Percentiles rank a stretch among this genome's conserved stretches.
Evolutionary conservation across 768 basidiomycete genomes (phyloP).

Genomic region (Tylopilus sp.): DNA sequence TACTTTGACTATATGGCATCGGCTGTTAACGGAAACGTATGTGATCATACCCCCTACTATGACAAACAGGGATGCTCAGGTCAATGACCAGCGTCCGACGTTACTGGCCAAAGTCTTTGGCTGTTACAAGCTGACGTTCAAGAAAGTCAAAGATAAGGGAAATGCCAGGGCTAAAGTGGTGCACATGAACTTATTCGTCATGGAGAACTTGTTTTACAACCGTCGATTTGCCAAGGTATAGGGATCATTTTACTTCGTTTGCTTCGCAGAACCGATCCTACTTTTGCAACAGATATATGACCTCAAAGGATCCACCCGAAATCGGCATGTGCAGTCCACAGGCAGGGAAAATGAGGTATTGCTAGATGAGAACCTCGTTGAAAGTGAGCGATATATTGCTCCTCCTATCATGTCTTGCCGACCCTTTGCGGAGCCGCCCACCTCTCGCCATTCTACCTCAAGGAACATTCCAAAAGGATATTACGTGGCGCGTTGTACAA

Average conservation of each 20-base stretch:
- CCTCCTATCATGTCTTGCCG: not conserved
- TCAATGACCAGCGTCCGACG: conserved; percentile 70
- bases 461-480: conserved; percentile 95
- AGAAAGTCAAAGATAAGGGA: conserved; percentile 68
- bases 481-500: conserved; percentile 88
- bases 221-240: conserved; percentile 83
- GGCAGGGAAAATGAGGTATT: conserved; percentile 91
- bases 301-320: conserved; percentile 92
- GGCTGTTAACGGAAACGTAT: conserved; percentile 79
- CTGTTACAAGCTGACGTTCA: conserved; percentile 91
- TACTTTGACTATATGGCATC: conserved; percentile 99
- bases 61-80: not conserved
- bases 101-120: conserved; percentile 96
- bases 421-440: conserved; percentile 60
- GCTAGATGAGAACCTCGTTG: conserved; percentile 92
- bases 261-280: conserved; percentile 2
- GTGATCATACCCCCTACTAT: conserved; percentile 23
- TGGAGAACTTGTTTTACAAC: conserved; percentile 98
- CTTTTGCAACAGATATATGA: conserved; percentile 75
- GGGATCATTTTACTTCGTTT: not conserved
- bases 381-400: conserved; percentile 50
- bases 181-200: conserved; percentile 93
- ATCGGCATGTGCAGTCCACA: conserved; percentile 88
- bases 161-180: conserved; percentile 68
- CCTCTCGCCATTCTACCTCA: conserved; percentile 85